Base-by-base conservation (phyloP, 306 rosid genomes). In the Chamaecrista fasciculata region DNA sequence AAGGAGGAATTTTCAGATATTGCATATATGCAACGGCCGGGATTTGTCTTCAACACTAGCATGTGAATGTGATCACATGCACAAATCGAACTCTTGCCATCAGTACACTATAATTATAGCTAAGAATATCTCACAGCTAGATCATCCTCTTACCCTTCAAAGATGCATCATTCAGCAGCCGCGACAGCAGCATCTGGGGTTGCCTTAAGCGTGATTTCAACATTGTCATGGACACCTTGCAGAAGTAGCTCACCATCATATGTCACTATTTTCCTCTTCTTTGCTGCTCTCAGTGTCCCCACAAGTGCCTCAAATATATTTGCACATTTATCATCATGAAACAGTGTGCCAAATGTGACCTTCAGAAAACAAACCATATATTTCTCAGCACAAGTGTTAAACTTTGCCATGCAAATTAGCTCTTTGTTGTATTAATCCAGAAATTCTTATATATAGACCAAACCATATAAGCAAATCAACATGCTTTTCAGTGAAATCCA, bases 201-300 rank as follows among this genome's bases (percentile, higher is more conserved):
- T 12, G 94, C 83, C 75, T 83, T 88, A 71, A 90, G 96, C n/a
- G 53, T 70, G 74, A 94, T 94, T 80, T 86, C 95, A 51, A 90
- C 98, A 37, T 85, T 88, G 75, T 94, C 98, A 62, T 90, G 98
- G 72, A 94, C 98, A 44, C 98, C 98, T 83, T 88, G 98, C 71
- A 90, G 87, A 67, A 94, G 86, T 33, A 90, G 79, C 82, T 94
- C 98, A 14, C 98, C 97, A 9, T 88, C 95, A 15, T 85, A 94
- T n/a, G 83, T 33, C 69, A 94, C 20, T 61, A 86, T 0, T 72
- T 88, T 90, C 9, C 97, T 59, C 76, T 68, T 94, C 79, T 94
- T 94, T 11, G 95, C 98, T 2, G 97, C 98, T 73, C 97, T 63
- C 66, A 90, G 89, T 10, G 98, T 94, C 58, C 97, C 97, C 51